phyloP scores from a whole-genome alignment of 352 stramenopile genomes.

The Globisporangium viniferum region DNA sequence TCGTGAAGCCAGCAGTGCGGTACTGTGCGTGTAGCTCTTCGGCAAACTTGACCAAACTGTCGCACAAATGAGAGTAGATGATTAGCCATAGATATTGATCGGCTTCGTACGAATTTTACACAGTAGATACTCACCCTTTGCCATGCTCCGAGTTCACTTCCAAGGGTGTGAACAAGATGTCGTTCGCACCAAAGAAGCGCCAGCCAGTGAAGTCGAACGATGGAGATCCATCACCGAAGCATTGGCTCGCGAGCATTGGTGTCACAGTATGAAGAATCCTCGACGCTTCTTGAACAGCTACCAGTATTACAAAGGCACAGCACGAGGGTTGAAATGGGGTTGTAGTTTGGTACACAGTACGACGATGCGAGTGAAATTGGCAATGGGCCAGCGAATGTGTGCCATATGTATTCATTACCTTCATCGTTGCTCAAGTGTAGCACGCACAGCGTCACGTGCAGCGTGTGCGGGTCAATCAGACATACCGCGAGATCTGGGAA shows the following conservation, averaged over 20 bases:
- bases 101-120: not conserved
- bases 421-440: constrained; percentile 28
- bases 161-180: constrained; percentile 33
- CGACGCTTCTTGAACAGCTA: constrained; percentile 25
- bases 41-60: constrained; percentile 27
- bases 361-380: no score
- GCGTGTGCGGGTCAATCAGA: constrained; percentile 34
- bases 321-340: not conserved
- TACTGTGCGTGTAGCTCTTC: constrained; percentile 28
- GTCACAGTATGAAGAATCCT: constrained; percentile 22
- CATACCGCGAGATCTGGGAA: constrained; percentile 27
- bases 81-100: not conserved
- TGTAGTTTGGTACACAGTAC: no score
- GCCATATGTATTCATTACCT: constrained; percentile 8
- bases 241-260: constrained; percentile 11
- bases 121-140: constrained; percentile 12
- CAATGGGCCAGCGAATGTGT: not conserved
- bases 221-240: constrained; percentile 12
- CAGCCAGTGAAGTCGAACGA: constrained; percentile 27
- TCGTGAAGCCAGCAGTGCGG: constrained; percentile 22
- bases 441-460: constrained; percentile 51
- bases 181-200: constrained; percentile 38
- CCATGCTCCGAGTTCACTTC: constrained; percentile 18
- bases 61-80: not conserved
- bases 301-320: not conserved